Base-by-base conservation (phyloP, 768 basidiomycete species). In the Trametes punicea region DNA sequence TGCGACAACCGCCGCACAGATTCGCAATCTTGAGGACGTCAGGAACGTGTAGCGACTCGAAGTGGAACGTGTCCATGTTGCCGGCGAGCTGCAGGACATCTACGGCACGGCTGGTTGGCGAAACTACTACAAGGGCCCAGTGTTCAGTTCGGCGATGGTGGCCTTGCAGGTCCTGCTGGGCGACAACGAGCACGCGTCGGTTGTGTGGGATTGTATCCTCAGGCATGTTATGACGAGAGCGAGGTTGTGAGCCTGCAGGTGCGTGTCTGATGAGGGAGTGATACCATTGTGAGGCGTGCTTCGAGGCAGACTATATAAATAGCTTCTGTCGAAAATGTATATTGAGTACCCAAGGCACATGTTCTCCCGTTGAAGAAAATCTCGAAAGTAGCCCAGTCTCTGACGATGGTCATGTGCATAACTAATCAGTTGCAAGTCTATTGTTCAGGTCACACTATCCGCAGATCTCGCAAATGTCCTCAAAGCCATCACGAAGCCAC, bases 41-140 rank as follows among this genome's bases (percentile, higher is more conserved):
- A 9, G 50, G 39, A 6, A 41, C 38, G 23, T 29, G 50, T 15
- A 40, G 5, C 39, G 39, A 15, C 39, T 51, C 50, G 39, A 51
- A 51, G 39, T 51, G 50, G 27, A 51, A 51, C 7, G 50, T 40
- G 26, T 51, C 50, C 50, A 51, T 51, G 50, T 51, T 51, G 2
- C 50, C 50, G 10, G 50, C 36, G 38, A 51, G 36, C 50, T 51
- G 50, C n/a, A 51, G 39, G 6, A 51, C 23, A 29, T 51, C 39
- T 9, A 27, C 39, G 2, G 27, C n/a, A n/a, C 39, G 50, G 15
- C 36, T 39, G 6, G 13, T 6, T 3, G 50, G 39, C 3, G 27
- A 36, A 5, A 51, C 1, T 7, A 41, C 26, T 25, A 41, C 27
- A 27, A 51, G 39, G 6, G 50, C 38, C 50, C 50, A 51, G 39